Evolutionary conservation across 2,329 filamentous ascomycete species (phyloP).

Genomic region (Tolypocladium inflatum): DNA sequence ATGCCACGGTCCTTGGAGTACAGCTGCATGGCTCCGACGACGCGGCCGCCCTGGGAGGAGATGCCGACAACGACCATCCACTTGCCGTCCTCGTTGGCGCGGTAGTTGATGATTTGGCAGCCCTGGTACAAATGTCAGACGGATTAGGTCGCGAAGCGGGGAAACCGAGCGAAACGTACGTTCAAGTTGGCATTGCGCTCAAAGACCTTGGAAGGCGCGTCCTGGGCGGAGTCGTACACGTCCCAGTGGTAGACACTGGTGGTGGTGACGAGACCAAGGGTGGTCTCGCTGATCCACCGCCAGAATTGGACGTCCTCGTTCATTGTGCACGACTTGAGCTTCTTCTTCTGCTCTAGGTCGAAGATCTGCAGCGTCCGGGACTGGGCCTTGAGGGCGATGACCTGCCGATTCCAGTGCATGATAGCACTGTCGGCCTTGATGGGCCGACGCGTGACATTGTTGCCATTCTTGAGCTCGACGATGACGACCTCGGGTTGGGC

Average conservation of each 20-base stretch:
- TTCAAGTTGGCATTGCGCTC: slow-evolving; percentile 85
- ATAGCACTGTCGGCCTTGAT: slow-evolving; percentile 99
- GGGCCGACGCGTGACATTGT: slow-evolving; percentile 86
- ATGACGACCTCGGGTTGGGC: slow-evolving; percentile 92
- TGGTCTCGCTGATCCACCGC: slow-evolving; percentile 95
- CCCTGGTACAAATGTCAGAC: slow-evolving; percentile 42
- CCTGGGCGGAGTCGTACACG: slow-evolving; percentile 75
- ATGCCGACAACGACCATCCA: slow-evolving; percentile 99
- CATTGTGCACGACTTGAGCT: slow-evolving; percentile 95
- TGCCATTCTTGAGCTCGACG: slow-evolving; percentile 93
- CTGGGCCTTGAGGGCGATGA: slow-evolving; percentile 94
- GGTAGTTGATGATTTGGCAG: slow-evolving; percentile 99
- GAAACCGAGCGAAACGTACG: slow-evolving; percentile 40
- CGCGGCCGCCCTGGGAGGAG: slow-evolving; percentile 82
- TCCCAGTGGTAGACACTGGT: slow-evolving; percentile 95
- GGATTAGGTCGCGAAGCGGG: not conserved
- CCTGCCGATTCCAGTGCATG: slow-evolving; percentile 95
- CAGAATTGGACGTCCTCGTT: slow-evolving; percentile 97
- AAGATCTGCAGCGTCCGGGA: slow-evolving; percentile 95
- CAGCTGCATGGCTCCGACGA: slow-evolving; percentile 93
- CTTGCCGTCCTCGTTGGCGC: slow-evolving; percentile 88
- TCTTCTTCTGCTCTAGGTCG: slow-evolving; percentile 84
- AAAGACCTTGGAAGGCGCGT: slow-evolving; percentile 80
- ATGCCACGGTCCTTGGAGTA: slow-evolving; percentile 95
- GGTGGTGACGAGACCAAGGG: slow-evolving; percentile 83